Evolutionary conservation across 805 yeast genomes (phyloP).

Genomic region (Wickerhamomyces hampshirensis): DNA sequence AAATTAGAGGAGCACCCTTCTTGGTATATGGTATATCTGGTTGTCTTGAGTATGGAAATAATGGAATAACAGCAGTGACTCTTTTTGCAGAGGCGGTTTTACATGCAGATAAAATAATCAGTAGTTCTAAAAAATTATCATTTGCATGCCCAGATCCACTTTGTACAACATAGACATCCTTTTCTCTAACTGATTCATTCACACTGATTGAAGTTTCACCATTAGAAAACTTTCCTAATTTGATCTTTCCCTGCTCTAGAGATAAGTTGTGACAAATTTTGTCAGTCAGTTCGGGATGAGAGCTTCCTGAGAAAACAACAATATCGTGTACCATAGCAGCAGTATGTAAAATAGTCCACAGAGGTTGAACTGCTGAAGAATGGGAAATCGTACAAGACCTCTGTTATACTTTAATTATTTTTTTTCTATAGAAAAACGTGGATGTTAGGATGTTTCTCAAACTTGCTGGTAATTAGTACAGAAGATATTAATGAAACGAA

Average conservation of each 20-base stretch:
- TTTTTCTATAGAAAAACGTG: too few relatives aligned
- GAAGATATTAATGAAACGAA: too few relatives aligned
- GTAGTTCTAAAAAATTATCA: conserved; percentile 91
- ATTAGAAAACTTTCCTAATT: conserved; percentile 67
- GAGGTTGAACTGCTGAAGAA: too few relatives aligned
- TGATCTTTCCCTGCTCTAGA: conserved; percentile 64
- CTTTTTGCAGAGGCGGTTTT: conserved; percentile 96
- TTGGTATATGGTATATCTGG: conserved; percentile 86
- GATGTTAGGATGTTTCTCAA: too few relatives aligned
- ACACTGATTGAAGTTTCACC: conserved; percentile 92
- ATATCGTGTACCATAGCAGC: conserved; percentile 60
- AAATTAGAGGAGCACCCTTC: conserved; percentile 64
- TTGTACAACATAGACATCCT: conserved; percentile 93
- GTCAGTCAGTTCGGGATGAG: conserved; percentile 75
- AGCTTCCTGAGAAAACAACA: conserved; percentile 84
- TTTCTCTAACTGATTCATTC: conserved; percentile 87
- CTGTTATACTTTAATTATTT: too few relatives aligned
- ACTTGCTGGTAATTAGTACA: too few relatives aligned
- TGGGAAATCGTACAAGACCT: too few relatives aligned
- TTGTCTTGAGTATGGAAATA: conserved; percentile 94
- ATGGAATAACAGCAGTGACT: conserved; percentile 91
- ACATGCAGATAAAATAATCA: conserved; percentile 90
- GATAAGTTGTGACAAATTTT: conserved; percentile 74
- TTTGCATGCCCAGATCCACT: conserved; percentile 80
- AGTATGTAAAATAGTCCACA: background rate